phyloP scores from a whole-genome alignment of 208 protist species.

The Crithidia fasciculata region DNA sequence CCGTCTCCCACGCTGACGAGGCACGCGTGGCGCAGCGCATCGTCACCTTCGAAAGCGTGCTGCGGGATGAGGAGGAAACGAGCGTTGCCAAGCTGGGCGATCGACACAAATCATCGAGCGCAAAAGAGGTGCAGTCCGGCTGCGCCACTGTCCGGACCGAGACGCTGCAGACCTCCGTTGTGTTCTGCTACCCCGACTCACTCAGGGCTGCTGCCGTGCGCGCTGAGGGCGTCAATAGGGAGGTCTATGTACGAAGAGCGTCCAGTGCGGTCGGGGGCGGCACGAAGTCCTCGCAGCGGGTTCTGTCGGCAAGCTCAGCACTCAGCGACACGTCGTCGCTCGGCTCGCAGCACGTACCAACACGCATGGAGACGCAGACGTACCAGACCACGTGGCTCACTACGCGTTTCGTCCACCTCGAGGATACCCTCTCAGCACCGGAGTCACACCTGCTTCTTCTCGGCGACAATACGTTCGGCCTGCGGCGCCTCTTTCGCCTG shows the following conservation, averaged over 20 bases:
- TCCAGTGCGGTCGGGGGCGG: constrained; percentile 15
- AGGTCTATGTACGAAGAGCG: constrained; percentile 7
- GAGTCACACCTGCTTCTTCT: constrained; percentile 60
- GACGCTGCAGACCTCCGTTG: constrained; percentile 20
- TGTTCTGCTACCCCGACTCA: constrained; percentile 30
- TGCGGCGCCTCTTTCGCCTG: constrained; percentile 61
- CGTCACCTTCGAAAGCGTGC: constrained; percentile 31
- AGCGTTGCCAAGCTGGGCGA: not conserved
- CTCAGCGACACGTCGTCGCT: constrained; percentile 13
- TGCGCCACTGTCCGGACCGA: constrained; percentile 8
- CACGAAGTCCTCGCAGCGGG: constrained; percentile 16
- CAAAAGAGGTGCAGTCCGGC: not conserved
- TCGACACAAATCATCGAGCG: not conserved
- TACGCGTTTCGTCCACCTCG: constrained; percentile 29
- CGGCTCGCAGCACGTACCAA: not conserved
- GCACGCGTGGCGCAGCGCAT: constrained; percentile 55
- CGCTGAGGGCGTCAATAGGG: constrained; percentile 19
- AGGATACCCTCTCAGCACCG: constrained; percentile 28
- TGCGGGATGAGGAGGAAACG: constrained; percentile 35
- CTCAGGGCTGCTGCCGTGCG: constrained; percentile 23
- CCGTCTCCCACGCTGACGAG: constrained; percentile 29
- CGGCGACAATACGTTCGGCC: constrained; percentile 48
- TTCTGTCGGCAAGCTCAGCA: constrained; percentile 2
- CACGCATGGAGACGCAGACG: constrained; percentile 28
- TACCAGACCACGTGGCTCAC: constrained; percentile 71